These are phyloP conservation scores for Yamadazyma conglobata DNA, from an alignment of 1,139 yeast species.

Conservation along the genomic window DNA sequence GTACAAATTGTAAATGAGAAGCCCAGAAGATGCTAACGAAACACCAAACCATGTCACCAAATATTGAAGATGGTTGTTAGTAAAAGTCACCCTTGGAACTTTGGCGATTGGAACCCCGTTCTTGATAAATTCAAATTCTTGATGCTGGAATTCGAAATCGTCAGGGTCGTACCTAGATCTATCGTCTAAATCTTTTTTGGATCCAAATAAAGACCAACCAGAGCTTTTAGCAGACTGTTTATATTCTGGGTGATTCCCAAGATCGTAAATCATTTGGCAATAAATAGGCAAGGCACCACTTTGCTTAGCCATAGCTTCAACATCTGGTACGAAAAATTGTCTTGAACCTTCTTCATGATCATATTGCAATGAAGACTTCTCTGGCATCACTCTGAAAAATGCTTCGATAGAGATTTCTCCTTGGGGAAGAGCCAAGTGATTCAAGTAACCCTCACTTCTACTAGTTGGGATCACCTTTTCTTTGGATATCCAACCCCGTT, in stretches of 20 bases:
- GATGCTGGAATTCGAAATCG: conserved; percentile 38
- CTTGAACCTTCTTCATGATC: conserved; percentile 67
- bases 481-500: conserved; percentile 90
- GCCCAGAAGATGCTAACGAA: conserved; percentile 63
- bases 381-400: conserved; percentile 68
- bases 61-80: conserved; percentile 90
- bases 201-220: conserved; percentile 1
- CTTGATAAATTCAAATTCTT: conserved; percentile 51
- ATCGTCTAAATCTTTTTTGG: conserved; percentile 1
- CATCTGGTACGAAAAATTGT: conserved; percentile 69
- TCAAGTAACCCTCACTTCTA: conserved; percentile 48
- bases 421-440: conserved; percentile 66
- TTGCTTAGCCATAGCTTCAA: conserved; percentile 72
- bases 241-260: conserved; percentile 60
- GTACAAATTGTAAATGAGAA: conserved; percentile 42
- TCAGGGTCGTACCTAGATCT: conserved; percentile 14
- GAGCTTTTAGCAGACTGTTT: conserved; percentile 12
- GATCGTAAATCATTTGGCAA: conserved; percentile 69
- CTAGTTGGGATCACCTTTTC: conserved; percentile 63
- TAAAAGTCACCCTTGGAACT: conserved; percentile 70
- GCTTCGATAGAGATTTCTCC: conserved; percentile 76
- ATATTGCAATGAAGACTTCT: conserved; percentile 68
- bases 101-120: conserved; percentile 93
- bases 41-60: conserved; percentile 94
- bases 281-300: conserved; percentile 71